Percentiles rank a stretch among this genome's conserved stretches.
phyloP scores from a whole-genome alignment of 352 stramenopile genomes.

The Elongisporangium anandrum region DNA sequence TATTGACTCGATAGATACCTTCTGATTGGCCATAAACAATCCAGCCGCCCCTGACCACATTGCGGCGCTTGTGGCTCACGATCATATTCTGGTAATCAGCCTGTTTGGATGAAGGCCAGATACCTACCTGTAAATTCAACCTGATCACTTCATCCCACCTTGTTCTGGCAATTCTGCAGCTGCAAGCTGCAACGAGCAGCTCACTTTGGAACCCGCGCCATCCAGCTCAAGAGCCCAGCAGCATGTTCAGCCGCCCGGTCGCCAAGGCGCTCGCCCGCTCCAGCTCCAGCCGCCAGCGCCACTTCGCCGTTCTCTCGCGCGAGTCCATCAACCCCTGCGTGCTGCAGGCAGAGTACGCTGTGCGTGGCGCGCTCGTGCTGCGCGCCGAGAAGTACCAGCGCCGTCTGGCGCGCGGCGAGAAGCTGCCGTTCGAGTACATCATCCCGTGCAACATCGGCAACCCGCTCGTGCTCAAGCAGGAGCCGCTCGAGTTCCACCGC shows the following conservation, averaged over 20 bases:
- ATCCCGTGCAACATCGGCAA: conserved; percentile 99
- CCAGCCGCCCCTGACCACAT: not conserved
- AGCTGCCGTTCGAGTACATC: conserved; percentile 90
- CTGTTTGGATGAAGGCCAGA: not conserved
- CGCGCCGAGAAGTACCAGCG: conserved; percentile 74
- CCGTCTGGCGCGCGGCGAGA: conserved; percentile 56
- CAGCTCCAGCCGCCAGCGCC: conserved; percentile 13
- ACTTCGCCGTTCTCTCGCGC: conserved; percentile 70
- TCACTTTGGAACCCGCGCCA: conserved; percentile 26
- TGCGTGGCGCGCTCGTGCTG: conserved; percentile 84
- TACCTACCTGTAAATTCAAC: not conserved
- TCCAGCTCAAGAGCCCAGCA: conserved; percentile 17
- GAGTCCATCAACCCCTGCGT: conserved; percentile 79
- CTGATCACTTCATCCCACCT: conserved; percentile 1
- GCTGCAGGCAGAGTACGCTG: conserved; percentile 83
- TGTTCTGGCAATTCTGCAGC: conserved; percentile 22
- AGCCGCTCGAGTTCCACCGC: conserved; percentile 92
- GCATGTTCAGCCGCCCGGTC: conserved; percentile 25
- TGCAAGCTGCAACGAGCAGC: conserved; percentile 7
- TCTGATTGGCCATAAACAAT: not conserved
- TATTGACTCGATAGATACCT: not conserved
- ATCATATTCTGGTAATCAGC: not conserved
- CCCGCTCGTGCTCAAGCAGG: conserved; percentile 94
- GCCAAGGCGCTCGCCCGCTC: conserved; percentile 22
- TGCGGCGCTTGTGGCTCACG: not conserved